A percentile compares a stretch with the other conserved stretches of the same genome.
Evolutionary conservation across 1,284 basidiomycete genomes (phyloP).

Genomic region (Ustilago trichophora): DNA sequence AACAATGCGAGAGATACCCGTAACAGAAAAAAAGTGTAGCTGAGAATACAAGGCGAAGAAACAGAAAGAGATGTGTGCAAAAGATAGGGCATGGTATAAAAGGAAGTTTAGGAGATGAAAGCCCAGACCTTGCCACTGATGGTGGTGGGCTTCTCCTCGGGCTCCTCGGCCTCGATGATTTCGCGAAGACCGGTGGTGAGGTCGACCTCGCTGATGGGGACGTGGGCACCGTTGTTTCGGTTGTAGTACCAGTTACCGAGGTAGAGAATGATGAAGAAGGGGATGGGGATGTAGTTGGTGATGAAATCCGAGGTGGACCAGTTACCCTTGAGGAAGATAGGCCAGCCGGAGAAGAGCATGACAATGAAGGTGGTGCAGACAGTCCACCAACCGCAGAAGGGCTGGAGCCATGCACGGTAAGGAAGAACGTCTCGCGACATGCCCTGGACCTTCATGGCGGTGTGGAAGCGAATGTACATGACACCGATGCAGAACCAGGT

Average conservation of each 20-base stretch:
- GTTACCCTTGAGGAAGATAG: constrained; percentile 57
- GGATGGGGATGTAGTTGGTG: constrained; percentile 80
- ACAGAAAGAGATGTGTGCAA: background rate
- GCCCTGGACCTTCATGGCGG: constrained; percentile 74
- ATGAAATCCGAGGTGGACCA: constrained; percentile 72
- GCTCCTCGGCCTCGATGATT: constrained; percentile 49
- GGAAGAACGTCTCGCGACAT: constrained; percentile 70
- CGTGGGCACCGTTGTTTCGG: constrained; percentile 66
- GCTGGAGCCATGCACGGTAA: constrained; percentile 69
- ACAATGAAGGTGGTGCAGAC: constrained; percentile 41
- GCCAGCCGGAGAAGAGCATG: constrained; percentile 67
- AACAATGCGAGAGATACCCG: constrained; percentile 10
- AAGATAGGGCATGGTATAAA: background rate
- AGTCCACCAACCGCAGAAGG: constrained; percentile 57
- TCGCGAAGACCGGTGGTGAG: constrained; percentile 72
- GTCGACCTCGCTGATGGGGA: constrained; percentile 52
- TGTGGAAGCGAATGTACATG: constrained; percentile 79
- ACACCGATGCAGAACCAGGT: constrained; percentile 87
- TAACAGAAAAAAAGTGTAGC: constrained; percentile 3
- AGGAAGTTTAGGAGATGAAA: constrained; percentile 32
- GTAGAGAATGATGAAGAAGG: constrained; percentile 81
- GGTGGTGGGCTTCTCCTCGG: constrained; percentile 43
- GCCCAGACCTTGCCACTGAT: constrained; percentile 46
- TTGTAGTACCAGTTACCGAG: constrained; percentile 71
- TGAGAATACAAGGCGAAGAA: constrained; percentile 9